Percentiles rank a stretch among this genome's conserved stretches.
phyloP scores from a whole-genome alignment of 331 rosid species.

The Arachis monticola region DNA sequence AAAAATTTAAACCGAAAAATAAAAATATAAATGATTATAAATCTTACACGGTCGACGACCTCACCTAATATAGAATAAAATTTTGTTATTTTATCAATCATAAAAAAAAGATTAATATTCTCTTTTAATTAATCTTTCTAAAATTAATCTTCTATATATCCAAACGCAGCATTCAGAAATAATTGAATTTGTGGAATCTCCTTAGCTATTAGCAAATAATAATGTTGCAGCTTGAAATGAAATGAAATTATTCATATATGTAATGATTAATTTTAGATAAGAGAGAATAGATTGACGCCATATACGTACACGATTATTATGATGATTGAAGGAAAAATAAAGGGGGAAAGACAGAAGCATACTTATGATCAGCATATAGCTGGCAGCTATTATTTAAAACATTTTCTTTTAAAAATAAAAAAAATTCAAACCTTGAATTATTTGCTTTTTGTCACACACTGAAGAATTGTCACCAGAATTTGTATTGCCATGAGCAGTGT shows the following conservation, averaged over 20 bases:
- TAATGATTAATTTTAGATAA: background rate
- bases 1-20: too few relatives aligned
- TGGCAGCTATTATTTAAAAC: slow-evolving; percentile 9
- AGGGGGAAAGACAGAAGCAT: background rate
- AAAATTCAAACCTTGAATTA: background rate
- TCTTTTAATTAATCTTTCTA: too few relatives aligned
- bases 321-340: slow-evolving; percentile 31
- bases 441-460: background rate
- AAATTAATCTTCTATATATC: too few relatives aligned
- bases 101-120: too few relatives aligned
- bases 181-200: too few relatives aligned
- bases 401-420: slow-evolving; percentile 9
- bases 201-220: too few relatives aligned
- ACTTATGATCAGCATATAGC: slow-evolving; percentile 5
- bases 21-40: too few relatives aligned
- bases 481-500: background rate
- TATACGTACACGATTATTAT: slow-evolving; percentile 7
- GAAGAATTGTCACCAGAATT: background rate
- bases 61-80: too few relatives aligned
- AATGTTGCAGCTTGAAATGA: too few relatives aligned
- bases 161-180: too few relatives aligned
- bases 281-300: background rate
- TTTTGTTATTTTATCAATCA: too few relatives aligned
- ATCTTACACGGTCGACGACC: too few relatives aligned
- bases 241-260: background rate